These are phyloP conservation scores for Spergularia marina DNA, from an alignment of 148 eudicot genomes.

Conservation along the genomic window DNA sequence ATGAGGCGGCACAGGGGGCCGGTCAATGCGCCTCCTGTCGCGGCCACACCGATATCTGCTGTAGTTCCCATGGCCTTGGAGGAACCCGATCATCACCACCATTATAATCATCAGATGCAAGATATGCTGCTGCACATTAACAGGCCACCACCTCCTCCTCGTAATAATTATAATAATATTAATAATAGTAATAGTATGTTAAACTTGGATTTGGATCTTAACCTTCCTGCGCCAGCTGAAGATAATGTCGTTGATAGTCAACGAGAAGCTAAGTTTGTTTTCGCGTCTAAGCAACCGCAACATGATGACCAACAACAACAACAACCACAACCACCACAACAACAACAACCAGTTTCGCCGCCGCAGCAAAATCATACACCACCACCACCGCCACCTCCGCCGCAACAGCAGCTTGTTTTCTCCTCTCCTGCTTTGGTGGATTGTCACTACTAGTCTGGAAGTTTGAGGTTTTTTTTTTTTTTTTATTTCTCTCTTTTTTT, in stretches of 20 bases:
- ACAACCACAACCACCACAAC: slow-evolving; percentile 17
- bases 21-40: background rate
- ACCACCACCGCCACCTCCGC: slow-evolving; percentile 17
- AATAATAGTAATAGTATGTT: background rate
- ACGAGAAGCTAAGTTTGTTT: slow-evolving; percentile 17
- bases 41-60: slow-evolving; percentile 4
- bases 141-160: background rate
- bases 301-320: slow-evolving; percentile 14
- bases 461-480: slow-evolving; percentile 5
- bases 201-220: slow-evolving; percentile 41
- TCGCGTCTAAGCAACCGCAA: slow-evolving; percentile 29
- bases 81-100: background rate
- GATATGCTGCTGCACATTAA: slow-evolving; percentile 11
- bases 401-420: slow-evolving; percentile 30
- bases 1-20: slow-evolving; percentile 46
- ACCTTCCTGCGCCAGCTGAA: slow-evolving; percentile 39
- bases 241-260: slow-evolving; percentile 16
- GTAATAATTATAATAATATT: background rate
- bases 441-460: slow-evolving; percentile 34
- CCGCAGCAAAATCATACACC: slow-evolving; percentile 16
- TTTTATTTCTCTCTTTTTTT: background rate
- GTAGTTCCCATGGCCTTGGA: slow-evolving; percentile 10
- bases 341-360: slow-evolving; percentile 8
- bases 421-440: slow-evolving; percentile 38
- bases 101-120: background rate